A percentile compares a stretch with the other conserved stretches of the same genome.
Evolutionary conservation across 129 eudicot genomes (phyloP).

Genomic region (Apium graveolens): DNA sequence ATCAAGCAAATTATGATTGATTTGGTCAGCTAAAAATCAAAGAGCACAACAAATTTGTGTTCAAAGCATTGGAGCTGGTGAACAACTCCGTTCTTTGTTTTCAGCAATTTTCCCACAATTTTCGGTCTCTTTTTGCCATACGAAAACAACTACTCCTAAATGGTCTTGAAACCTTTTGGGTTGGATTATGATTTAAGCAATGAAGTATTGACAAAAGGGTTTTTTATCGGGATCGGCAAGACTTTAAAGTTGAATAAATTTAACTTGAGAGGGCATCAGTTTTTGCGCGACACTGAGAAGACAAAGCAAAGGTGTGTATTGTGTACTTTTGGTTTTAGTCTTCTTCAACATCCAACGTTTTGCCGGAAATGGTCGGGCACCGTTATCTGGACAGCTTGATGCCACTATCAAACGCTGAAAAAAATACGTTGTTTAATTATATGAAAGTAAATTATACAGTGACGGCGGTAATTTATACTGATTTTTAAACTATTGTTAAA

Average conservation of each 20-base stretch:
- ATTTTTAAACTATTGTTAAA: too few species aligned
- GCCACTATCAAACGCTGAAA: too few species aligned
- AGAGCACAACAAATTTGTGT: too few species aligned
- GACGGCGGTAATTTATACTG: too few species aligned
- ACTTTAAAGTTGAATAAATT: neutral
- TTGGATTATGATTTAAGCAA: neutral
- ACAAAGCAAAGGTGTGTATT: neutral
- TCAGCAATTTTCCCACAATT: neutral
- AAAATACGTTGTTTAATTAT: too few species aligned
- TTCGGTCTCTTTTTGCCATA: neutral
- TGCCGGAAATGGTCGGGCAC: neutral
- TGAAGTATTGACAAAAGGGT: neutral
- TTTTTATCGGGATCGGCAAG: neutral
- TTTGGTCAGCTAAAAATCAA: too few species aligned
- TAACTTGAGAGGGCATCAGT: neutral
- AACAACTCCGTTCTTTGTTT: slow-evolving; percentile 1
- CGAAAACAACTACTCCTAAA: neutral
- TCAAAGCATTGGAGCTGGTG: neutral
- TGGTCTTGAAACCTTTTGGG: neutral
- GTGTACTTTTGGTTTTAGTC: neutral
- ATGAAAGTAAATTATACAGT: too few species aligned
- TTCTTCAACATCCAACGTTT: neutral
- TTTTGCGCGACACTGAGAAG: neutral
- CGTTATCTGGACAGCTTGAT: neutral
- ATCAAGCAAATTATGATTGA: too few species aligned